These are phyloP conservation scores for Wallacemonas sp. DNA, from an alignment of 208 protist genomes.

Conservation along the genomic window DNA sequence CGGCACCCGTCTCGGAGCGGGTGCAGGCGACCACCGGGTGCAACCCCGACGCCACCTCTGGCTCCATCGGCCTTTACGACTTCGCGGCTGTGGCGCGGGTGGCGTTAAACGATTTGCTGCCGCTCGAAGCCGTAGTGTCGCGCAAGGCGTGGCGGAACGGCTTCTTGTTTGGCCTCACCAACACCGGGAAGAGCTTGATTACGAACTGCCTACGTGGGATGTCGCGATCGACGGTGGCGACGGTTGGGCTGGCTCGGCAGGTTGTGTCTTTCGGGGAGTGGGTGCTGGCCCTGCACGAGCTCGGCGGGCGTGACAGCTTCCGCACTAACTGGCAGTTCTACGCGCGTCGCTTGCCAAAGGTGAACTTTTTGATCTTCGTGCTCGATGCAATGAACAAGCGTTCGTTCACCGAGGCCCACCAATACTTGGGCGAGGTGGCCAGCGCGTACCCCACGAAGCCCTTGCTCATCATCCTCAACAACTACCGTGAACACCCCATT, in stretches of 20 bases:
- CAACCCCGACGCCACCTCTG: neutral
- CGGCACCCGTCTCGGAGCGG: conserved; percentile 3
- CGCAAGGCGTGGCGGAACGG: conserved; percentile 58
- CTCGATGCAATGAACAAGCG: conserved; percentile 58
- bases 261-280: conserved; percentile 83
- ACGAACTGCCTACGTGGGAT: conserved; percentile 71
- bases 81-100: conserved; percentile 59
- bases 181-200: conserved; percentile 85
- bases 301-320: conserved; percentile 85
- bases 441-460: conserved; percentile 49
- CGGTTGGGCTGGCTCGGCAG: conserved; percentile 71
- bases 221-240: conserved; percentile 64
- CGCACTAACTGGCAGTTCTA: conserved; percentile 83
- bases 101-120: conserved; percentile 71
- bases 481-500: conserved; percentile 52
- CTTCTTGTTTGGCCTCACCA: conserved; percentile 73
- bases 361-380: conserved; percentile 84
- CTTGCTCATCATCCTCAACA: conserved; percentile 84
- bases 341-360: conserved; percentile 45
- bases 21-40: conserved; percentile 1
- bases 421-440: conserved; percentile 66
- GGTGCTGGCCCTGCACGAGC: conserved; percentile 78
- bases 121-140: conserved; percentile 60
- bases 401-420: conserved; percentile 37
- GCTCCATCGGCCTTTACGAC: conserved; percentile 30